phyloP scores from a whole-genome alignment of 192 early-diverging fungal genomes.

The Linnemannia exigua region DNA sequence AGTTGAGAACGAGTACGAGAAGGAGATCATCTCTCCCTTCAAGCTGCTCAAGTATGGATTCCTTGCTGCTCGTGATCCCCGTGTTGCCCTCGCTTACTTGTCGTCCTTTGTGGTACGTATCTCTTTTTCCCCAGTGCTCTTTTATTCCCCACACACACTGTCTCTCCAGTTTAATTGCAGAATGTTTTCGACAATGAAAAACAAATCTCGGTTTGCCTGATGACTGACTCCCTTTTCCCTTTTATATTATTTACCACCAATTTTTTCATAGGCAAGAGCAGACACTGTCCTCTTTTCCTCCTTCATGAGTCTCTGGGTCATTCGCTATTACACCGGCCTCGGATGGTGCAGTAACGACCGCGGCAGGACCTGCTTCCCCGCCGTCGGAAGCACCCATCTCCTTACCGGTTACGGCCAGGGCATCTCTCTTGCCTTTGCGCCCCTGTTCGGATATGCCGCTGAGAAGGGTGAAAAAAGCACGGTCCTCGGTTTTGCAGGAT shows the following conservation, averaged over 20 bases:
- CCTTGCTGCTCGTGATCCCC: slow-evolving; percentile 68
- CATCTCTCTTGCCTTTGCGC: slow-evolving; percentile 73
- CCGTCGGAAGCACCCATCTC: slow-evolving; percentile 41
- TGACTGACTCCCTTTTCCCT: neutral
- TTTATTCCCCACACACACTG: neutral
- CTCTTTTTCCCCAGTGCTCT: neutral
- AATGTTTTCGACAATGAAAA: too few relatives aligned
- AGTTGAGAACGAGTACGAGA: neutral
- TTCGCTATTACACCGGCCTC: slow-evolving; percentile 69
- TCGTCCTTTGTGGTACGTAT: slow-evolving; percentile 72
- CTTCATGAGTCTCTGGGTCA: slow-evolving; percentile 76
- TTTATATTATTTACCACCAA: neutral
- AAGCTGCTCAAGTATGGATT: slow-evolving; percentile 68
- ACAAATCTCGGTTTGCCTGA: neutral
- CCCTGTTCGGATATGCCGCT: slow-evolving; percentile 65
- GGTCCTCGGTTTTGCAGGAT: slow-evolving; percentile 57
- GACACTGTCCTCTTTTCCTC: slow-evolving; percentile 80
- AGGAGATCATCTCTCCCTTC: slow-evolving; percentile 17
- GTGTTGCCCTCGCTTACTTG: slow-evolving; percentile 72
- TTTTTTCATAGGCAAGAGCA: slow-evolving; percentile 61
- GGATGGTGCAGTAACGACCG: slow-evolving; percentile 59
- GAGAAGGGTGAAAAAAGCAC: slow-evolving; percentile 55
- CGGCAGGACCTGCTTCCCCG: slow-evolving; percentile 31
- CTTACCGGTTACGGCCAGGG: slow-evolving; percentile 74
- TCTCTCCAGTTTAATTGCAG: too few relatives aligned